Percentiles rank a stretch among this genome's conserved stretches.
phyloP scores from a whole-genome alignment of 495 filamentous ascomycete species.

The Hyaloscypha variabilis region DNA sequence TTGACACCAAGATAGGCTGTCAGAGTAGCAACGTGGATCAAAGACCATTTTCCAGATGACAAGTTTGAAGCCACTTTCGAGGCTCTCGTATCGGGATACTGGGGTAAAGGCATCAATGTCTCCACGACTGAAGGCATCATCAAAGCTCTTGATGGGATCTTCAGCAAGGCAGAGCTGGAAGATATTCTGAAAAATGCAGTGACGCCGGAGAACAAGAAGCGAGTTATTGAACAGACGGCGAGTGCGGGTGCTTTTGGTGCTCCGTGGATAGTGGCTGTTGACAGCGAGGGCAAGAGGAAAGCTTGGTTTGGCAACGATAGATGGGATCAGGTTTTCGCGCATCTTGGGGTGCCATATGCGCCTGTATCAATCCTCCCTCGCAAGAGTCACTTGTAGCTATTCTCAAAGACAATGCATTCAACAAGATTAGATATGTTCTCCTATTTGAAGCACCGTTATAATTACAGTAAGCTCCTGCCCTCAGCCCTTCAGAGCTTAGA shows the following conservation, averaged over 20 bases:
- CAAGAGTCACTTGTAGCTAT: too few species aligned
- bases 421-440: too few species aligned
- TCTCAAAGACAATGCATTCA: too few species aligned
- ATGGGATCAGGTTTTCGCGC: conserved; percentile 26
- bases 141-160: conserved; percentile 16
- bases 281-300: conserved; percentile 15
- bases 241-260: conserved; percentile 24
- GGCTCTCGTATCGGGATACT: conserved; percentile 21
- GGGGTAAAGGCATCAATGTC: conserved; percentile 21
- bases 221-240: conserved; percentile 20
- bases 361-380: conserved; percentile 17
- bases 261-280: conserved; percentile 23
- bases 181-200: conserved; percentile 21
- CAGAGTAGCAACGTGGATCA: conserved; percentile 20
- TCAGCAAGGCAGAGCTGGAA: conserved; percentile 8
- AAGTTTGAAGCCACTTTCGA: conserved; percentile 22
- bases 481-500: conserved; percentile 23
- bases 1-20: conserved; percentile 12
- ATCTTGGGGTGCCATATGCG: conserved; percentile 20
- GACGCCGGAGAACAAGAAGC: conserved; percentile 24
- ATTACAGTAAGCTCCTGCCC: too few species aligned
- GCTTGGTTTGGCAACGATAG: conserved; percentile 26
- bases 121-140: conserved; percentile 18
- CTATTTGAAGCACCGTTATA: too few species aligned
- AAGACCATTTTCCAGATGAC: conserved; percentile 4